Base-by-base conservation (phyloP, 208 protist genomes). In the Leishmania tarentolae region DNA sequence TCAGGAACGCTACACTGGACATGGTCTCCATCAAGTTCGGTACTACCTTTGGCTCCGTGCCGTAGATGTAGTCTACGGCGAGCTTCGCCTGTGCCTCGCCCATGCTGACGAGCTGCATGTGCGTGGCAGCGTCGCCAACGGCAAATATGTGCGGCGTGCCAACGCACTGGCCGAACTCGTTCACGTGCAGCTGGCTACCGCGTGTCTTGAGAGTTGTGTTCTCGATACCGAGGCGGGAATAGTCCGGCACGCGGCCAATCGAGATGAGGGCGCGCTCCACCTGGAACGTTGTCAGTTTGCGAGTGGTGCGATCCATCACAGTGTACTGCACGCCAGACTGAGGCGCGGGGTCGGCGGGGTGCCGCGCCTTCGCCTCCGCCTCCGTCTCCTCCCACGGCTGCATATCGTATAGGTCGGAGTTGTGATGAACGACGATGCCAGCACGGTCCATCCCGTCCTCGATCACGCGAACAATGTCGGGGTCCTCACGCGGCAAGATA, bases 21-120 rank as follows among this genome's bases (percentile, higher is more conserved):
- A 94, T 87, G 59, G 61, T 83, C 35, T 79, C 73, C 35, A 69
- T 53, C 35, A 90, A 83, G 52, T 83, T 75, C 59, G 84, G 79
- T 8, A 61, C 68, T 28, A 86, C 76, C 56, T 69, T 65, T 0
- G 75, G 75, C 76, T 40, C 46, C 40, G 71, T 82, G 74, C 87
- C 77, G 86, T 93, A 97, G 44, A 97, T 93, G 71, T 88, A 86
- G 82, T 97, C 93, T 2, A 97, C 77, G 42, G 88, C 93, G 0
- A 90, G 52, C 74, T 88, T 79, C 37, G 87, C 93, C 81, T 92
- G 87, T 35, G 90, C 78, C 84, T 95, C 90, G 37, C 76, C 91
- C 72, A 95, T 84, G 78, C 82, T 92, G 47, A 95, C 93, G 7
- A 93, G 71, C 56, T 89, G 84, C 80, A 87, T 78, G 66, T 79